Evolutionary conservation across 2,329 filamentous ascomycete genomes (phyloP), one percentile per base, ranked within the genome.

Genomic region (Verticillium isaacii): DNA sequence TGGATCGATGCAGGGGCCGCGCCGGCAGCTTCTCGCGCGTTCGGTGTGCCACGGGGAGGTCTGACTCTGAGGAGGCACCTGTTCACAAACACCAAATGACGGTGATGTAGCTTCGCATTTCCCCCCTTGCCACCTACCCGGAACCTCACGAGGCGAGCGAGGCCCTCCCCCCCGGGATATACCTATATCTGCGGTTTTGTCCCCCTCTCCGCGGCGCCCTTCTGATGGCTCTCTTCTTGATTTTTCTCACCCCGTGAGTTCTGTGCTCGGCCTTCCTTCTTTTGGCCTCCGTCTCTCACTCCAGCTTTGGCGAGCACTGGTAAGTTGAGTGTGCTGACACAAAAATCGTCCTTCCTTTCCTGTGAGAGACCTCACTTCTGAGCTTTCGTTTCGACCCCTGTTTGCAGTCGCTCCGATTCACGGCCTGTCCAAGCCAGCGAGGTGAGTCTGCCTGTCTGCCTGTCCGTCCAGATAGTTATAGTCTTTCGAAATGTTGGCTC

Each of bases 111-210:
- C n/a, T 12, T n/a, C 56, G 54, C 55, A 55, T 56, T n/a, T n/a
- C 59, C 61, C 59, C 62, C 70, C 45, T 29, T 29, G 5, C 29
- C 29, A 69, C 45, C 45, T 23, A 50, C 23, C 45, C n/a, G n/a
- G 6, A n/a, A 23, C 3, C 2, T 50, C n/a, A 9, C 2, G n/a
- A 50, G 45, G 45, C 19, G 19, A 50, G 11, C 9, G 19, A 23
- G 7, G 45, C 11, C 19, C 11, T 11, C 8, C 17, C 5, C 34
- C 34, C 34, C 14, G 14, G 9, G 14, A 0, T 9, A 3, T 14
- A 14, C 34, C 34, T 36, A 36, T 36, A 36, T 36, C 34, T 36
- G 34, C 34, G 14, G 34, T 11, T 7, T 36, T 36, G 9, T 36
- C 34, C 9, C 29, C 34, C 34, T 36, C 34, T 36, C 34, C 34